Conservation (phyloP, 2,329 filamentous ascomycete species). For the Pyrenophora tritici-repentis region DNA sequence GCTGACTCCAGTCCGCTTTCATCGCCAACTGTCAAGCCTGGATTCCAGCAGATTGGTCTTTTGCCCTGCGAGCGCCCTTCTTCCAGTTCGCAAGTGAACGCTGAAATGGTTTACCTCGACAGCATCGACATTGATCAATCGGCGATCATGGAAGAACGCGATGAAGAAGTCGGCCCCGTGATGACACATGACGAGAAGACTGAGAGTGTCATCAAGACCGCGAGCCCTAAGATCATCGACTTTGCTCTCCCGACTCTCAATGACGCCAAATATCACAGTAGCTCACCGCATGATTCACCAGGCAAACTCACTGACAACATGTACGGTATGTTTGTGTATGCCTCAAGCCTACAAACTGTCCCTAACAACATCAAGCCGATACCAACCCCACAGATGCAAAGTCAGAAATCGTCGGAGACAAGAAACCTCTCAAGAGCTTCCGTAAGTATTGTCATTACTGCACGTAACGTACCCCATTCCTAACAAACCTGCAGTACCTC, state of each 20-base stretch:
- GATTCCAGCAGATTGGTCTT: conserved; percentile 13
- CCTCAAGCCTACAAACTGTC: too few relatives aligned
- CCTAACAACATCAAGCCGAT: neutral
- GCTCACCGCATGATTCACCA: neutral
- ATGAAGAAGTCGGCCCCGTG: too few relatives aligned
- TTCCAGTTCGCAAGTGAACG: neutral
- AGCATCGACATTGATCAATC: too few relatives aligned
- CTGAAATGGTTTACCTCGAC: neutral
- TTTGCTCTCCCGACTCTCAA: too few relatives aligned
- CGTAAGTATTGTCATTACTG: too few relatives aligned
- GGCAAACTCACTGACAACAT: neutral
- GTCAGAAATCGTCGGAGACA: too few relatives aligned
- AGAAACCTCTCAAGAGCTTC: too few relatives aligned
- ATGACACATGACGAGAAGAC: too few relatives aligned
- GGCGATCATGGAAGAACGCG: too few relatives aligned
- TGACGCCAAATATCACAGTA: neutral
- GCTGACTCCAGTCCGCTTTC: neutral
- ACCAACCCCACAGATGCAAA: neutral
- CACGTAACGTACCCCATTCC: too few relatives aligned
- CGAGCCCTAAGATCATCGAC: too few relatives aligned
- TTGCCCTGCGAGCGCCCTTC: conserved; percentile 13
- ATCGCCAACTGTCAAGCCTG: conserved; percentile 7
- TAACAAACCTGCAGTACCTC: neutral
- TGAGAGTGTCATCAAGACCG: too few relatives aligned
- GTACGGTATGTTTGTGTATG: neutral